phyloP scores from a whole-genome alignment of 805 yeast genomes.

The Candida peoriensis region DNA sequence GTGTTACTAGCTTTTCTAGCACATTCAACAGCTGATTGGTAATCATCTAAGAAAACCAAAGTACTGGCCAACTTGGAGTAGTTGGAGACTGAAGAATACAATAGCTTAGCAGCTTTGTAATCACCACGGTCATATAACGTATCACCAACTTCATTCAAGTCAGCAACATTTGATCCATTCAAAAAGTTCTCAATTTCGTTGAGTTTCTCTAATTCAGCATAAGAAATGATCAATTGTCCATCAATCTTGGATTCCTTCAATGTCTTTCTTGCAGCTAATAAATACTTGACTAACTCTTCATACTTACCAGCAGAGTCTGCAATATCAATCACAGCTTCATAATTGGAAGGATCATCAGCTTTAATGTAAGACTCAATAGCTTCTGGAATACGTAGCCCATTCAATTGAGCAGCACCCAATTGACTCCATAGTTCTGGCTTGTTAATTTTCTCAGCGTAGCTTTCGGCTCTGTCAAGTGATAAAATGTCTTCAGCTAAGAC shows the following conservation, averaged over 20 bases:
- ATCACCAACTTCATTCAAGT: constrained; percentile 89
- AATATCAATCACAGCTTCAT: constrained; percentile 86
- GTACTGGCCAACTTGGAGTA: constrained; percentile 97
- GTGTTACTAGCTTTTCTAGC: constrained; percentile 96
- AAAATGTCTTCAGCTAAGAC: constrained; percentile 89
- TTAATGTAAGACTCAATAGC: constrained; percentile 88
- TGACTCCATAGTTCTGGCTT: constrained; percentile 88
- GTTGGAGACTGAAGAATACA: constrained; percentile 82
- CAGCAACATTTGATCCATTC: constrained; percentile 87
- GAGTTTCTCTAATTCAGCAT: constrained; percentile 72
- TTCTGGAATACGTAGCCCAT: constrained; percentile 87
- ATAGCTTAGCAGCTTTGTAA: constrained; percentile 88
- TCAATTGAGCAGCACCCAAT: constrained; percentile 92
- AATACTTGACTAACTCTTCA: constrained; percentile 83
- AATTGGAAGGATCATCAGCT: constrained; percentile 89
- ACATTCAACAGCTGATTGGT: constrained; percentile 96
- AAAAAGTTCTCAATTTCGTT: constrained; percentile 82
- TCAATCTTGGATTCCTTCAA: constrained; percentile 90
- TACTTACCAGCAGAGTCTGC: constrained; percentile 95
- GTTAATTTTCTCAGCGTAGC: constrained; percentile 86
- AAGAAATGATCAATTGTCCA: constrained; percentile 83
- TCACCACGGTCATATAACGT: constrained; percentile 73
- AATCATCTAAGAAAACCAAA: constrained; percentile 84
- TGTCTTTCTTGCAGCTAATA: constrained; percentile 87
- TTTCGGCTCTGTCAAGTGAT: constrained; percentile 93